Evolutionary conservation across 768 basidiomycete species (phyloP), one percentile per base, ranked within the genome.

Genomic region (Lepiota subincarnata): DNA sequence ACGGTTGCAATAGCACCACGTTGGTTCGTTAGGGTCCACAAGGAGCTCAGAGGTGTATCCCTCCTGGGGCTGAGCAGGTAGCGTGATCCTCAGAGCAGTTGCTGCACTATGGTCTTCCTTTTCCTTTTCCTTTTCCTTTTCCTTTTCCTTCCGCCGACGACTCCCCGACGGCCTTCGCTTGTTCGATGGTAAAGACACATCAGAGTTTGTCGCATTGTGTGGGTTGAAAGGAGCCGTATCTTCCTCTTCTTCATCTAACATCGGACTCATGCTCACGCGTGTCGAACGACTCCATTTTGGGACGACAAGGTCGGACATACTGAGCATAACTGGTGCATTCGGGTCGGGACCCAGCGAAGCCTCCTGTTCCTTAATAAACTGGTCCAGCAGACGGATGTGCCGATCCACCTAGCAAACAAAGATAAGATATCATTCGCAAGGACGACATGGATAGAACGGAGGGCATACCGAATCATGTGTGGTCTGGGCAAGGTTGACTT

Each of bases 1-100:
- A 57, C 84, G 77, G 59, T 87, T 76, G 68, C 93, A 96, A 64
- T 84, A 86, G 67, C 93, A 96, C 67, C 90, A 97, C 31, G 80
- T 70, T 46, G 62, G 70, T 64, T 90, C 84, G 55, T 73, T 73
- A 31, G 76, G 72, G 59, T 80, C 74, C 58, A 63, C 37, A 34
- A 49, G 31, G 7, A 38, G 16, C 55, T 42, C 10, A 24, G 24
- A 42, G 41, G 41, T n/a, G 24, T 24, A 38, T 10, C 40, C 5
- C 53, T 52, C 34, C 50, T 60, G 26, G 61, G 62, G 63, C 34
- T 62, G 61, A 5, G 70, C 66, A 38, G 72, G 72, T 43, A 73
- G 56, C 12, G 69, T 73, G 45, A 76, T 71, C 44, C 64, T 75
- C 40, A 74, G 58, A 16, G 68, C 59, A 24, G 57, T 47, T 4